Percentiles rank a stretch among this genome's conserved stretches.
Conservation (phyloP, 2,329 filamentous ascomycete genomes). For the Cordyceps sp. region DNA sequence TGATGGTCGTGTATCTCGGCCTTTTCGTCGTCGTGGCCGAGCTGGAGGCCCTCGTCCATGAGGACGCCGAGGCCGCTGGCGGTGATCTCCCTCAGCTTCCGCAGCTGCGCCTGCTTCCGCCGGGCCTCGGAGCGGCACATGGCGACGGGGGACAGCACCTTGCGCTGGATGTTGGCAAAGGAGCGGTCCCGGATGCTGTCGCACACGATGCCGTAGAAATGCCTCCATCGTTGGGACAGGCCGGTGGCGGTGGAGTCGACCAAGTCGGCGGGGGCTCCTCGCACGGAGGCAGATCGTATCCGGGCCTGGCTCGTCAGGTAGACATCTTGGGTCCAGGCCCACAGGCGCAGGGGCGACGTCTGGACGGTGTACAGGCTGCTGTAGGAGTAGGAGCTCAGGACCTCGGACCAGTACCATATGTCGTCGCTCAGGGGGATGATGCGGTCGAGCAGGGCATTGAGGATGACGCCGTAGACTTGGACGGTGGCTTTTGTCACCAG, state of each 20-base stretch:
- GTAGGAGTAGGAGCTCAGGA: conserved; percentile 61
- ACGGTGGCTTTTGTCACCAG: conserved; percentile 79
- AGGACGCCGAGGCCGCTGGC: conserved; percentile 77
- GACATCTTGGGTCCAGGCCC: conserved; percentile 53
- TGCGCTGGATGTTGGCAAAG: conserved; percentile 51
- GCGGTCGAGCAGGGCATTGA: conserved; percentile 64
- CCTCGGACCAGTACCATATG: conserved; percentile 90
- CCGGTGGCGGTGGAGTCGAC: conserved; percentile 18
- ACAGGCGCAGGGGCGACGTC: conserved; percentile 62
- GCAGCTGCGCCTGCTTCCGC: conserved; percentile 55
- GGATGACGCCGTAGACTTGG: conserved; percentile 71
- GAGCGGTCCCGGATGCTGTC: conserved; percentile 60
- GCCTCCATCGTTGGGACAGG: conserved; percentile 37
- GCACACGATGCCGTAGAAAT: conserved; percentile 69
- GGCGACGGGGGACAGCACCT: conserved; percentile 64
- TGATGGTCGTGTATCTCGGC: conserved; percentile 29
- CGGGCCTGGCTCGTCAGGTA: conserved; percentile 42
- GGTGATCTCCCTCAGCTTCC: conserved; percentile 59
- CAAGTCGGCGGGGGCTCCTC: too few species aligned
- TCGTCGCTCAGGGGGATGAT: conserved; percentile 74
- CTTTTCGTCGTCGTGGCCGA: conserved; percentile 44
- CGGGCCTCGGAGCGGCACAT: conserved; percentile 59
- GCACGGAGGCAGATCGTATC: too few species aligned
- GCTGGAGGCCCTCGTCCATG: conserved; percentile 68
- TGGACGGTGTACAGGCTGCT: conserved; percentile 76